Base-by-base conservation (phyloP, 2,329 filamentous ascomycete genomes). In the Chaetomium strumarium region DNA sequence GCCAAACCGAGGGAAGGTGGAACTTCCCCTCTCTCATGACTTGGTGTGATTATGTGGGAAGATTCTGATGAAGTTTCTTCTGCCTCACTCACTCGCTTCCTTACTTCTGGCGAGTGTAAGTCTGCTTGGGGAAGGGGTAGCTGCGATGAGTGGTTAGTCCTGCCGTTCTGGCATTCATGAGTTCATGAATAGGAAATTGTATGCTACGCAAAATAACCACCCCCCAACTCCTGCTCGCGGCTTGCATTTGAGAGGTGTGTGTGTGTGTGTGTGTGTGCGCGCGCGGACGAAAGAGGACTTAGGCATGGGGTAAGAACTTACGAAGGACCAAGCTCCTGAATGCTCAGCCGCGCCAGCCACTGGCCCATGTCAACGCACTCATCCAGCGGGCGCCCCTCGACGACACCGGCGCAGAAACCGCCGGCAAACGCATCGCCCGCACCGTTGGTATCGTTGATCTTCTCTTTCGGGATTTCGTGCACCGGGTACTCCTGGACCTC, bases 381-480 rank as follows among this genome's bases (percentile, higher is more conserved):
- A 64, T 87, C 84, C 46, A 99, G 78, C 50, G 82, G 69, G 76
- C 93, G 88, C 71, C 87, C 90, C 72, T 92, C 79, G 57, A 96
- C 85, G 59, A 97, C 77, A 67, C 91, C 93, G 49, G 93, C 93
- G 52, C 89, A 78, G 74, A 99, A 90, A 59, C 93, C 93, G 67
- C 90, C 93, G 54, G 93, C 92, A 66, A 99, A 99, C 49, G 93
- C 92, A 69, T 99, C 93, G 69, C 90, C 93, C 57, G 93, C 93
- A 68, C 93, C 93, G 68, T 92, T 97, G 71, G 92, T 97, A 75
- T 99, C 93, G 72, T 87, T 87, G 73, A 99, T 97, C 74, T 88
- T 76, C 46, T 81, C 79, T 69, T 80, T 76, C 61, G 81, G 77
- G 64, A 99, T 92, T 63, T 82, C 77, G 69, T 88, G 89, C 47